phyloP scores from a whole-genome alignment of 2,329 filamentous ascomycete species.

The Sclerotinia subarctica region DNA sequence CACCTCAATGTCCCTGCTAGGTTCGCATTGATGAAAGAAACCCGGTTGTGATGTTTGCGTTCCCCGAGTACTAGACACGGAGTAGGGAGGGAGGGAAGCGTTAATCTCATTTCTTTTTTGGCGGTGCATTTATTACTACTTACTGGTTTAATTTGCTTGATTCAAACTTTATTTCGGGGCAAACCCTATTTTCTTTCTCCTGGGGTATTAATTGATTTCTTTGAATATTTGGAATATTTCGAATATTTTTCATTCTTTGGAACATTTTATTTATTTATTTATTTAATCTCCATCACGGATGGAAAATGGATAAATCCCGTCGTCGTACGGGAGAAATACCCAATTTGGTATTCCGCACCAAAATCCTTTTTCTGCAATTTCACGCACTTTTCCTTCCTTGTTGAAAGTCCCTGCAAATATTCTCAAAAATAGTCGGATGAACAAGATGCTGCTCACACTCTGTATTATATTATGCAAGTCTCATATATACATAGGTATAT shows the following conservation, averaged over 20 bases:
- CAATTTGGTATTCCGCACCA: not conserved
- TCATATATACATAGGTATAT: not conserved
- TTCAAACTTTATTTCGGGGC: conserved; percentile 1
- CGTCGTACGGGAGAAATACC: not conserved
- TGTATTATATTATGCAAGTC: no score
- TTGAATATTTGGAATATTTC: no score
- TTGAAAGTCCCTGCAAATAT: not conserved
- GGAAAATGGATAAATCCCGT: no score
- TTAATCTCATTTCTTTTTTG: conserved; percentile 5
- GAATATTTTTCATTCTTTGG: no score
- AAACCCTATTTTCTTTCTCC: not conserved
- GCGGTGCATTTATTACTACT: no score
- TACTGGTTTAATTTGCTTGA: not conserved
- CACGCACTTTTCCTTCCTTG: not conserved
- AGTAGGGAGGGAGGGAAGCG: not conserved
- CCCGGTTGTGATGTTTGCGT: not conserved
- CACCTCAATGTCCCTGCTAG: not conserved
- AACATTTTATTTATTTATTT: no score
- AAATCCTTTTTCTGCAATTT: not conserved
- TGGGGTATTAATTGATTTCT: no score
- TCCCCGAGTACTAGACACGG: not conserved
- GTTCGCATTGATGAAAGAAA: not conserved
- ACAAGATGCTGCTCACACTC: not conserved
- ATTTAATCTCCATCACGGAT: no score
- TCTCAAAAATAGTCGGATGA: not conserved